phyloP scores from a whole-genome alignment of 2,329 filamentous ascomycete genomes.

The Didymella pomorum region DNA sequence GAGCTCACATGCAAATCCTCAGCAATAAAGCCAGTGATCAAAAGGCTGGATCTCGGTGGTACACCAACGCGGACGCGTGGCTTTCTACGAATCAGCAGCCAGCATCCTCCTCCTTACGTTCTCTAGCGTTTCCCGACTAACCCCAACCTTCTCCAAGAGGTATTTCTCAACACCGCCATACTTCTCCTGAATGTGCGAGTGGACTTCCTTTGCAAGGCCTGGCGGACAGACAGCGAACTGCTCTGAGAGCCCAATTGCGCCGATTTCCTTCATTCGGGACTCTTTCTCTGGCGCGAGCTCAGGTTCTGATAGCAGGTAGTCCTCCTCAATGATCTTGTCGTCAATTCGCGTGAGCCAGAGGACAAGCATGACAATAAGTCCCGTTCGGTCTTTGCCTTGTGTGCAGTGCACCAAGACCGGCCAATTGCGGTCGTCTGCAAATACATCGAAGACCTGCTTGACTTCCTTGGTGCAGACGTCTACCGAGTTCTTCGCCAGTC shows the following conservation, averaged over 20 bases:
- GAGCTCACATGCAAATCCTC: neutral
- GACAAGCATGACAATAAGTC: slow-evolving; percentile 72
- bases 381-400: slow-evolving; percentile 87
- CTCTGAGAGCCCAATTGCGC: slow-evolving; percentile 72
- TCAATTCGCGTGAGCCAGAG: slow-evolving; percentile 70
- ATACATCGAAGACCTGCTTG: slow-evolving; percentile 59
- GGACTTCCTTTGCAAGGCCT: slow-evolving; percentile 69
- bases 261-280: slow-evolving; percentile 72
- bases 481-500: slow-evolving; percentile 74
- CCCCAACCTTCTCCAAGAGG: slow-evolving; percentile 69
- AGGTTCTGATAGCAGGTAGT: slow-evolving; percentile 73
- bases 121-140: slow-evolving; percentile 48
- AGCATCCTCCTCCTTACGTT: slow-evolving; percentile 46
- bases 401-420: slow-evolving; percentile 83
- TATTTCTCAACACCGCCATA: slow-evolving; percentile 75
- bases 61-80: slow-evolving; percentile 18
- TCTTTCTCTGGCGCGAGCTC: slow-evolving; percentile 69
- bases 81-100: slow-evolving; percentile 26
- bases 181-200: slow-evolving; percentile 63
- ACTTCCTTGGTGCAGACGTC: slow-evolving; percentile 72
- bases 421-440: slow-evolving; percentile 60
- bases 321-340: slow-evolving; percentile 68
- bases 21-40: neutral
- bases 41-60: slow-evolving; percentile 9
- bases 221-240: slow-evolving; percentile 71